These are phyloP conservation scores for Scedosporium aurantiacum DNA, from an alignment of 2,329 filamentous ascomycete species.

Conservation along the genomic window DNA sequence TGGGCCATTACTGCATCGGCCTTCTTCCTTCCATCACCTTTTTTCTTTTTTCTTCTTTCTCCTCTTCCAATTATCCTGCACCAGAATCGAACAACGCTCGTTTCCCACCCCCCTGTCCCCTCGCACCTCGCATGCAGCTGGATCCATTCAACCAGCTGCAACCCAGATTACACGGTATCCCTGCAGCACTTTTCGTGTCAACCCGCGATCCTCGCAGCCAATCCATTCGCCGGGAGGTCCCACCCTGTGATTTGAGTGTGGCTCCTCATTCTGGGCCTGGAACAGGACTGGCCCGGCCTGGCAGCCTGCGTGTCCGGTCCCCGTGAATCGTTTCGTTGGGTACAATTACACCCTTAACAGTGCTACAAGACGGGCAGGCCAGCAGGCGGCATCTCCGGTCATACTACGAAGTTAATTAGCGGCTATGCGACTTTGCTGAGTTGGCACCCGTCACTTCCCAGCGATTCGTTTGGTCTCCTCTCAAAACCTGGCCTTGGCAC, in stretches of 20 bases:
- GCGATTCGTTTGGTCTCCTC: background rate
- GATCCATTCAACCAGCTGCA: background rate
- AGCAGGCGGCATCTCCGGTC: no score
- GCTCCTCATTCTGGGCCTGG: background rate
- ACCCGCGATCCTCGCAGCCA: conserved; percentile 7
- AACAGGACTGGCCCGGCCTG: background rate
- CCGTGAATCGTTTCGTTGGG: background rate
- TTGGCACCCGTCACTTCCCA: conserved; percentile 3
- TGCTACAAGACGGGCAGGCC: background rate
- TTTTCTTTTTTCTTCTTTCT: background rate
- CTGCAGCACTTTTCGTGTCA: conserved; percentile 7
- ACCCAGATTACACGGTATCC: background rate
- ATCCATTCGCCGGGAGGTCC: conserved; percentile 1
- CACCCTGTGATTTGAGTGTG: background rate
- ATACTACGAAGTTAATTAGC: no score
- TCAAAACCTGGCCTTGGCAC: background rate
- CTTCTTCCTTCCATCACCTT: background rate
- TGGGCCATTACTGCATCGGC: background rate
- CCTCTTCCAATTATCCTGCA: background rate
- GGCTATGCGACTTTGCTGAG: background rate
- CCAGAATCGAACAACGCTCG: background rate
- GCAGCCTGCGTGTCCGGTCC: background rate
- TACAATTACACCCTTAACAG: background rate
- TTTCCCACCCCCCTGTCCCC: background rate
- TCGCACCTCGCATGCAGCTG: background rate